Conservation (phyloP, 768 basidiomycete species). For the Lactifluus subvellereus region DNA sequence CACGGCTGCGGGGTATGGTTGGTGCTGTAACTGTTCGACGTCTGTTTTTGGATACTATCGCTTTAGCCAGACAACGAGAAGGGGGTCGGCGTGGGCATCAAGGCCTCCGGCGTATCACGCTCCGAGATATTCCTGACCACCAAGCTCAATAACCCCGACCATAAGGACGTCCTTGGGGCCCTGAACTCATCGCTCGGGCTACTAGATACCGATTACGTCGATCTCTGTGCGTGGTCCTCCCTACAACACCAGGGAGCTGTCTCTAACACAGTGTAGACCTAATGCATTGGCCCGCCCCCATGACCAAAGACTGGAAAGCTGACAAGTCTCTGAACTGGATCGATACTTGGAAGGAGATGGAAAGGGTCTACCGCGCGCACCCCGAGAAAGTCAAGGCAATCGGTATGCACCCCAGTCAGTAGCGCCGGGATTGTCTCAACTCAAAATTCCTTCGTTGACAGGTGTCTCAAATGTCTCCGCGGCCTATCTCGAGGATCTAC, state of each 20-base stretch:
- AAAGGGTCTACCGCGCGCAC: constrained; percentile 55
- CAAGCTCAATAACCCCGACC: constrained; percentile 61
- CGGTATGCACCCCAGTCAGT: constrained; percentile 35
- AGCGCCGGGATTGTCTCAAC: not conserved
- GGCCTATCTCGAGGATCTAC: constrained; percentile 54
- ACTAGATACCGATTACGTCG: constrained; percentile 71
- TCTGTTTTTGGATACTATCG: not conserved
- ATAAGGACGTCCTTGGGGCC: constrained; percentile 52
- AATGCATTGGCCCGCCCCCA: constrained; percentile 81
- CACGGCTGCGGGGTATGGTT: constrained; percentile 58
- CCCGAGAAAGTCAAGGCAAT: constrained; percentile 75
- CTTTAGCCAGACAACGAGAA: constrained; percentile 49
- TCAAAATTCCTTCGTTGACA: constrained; percentile 25
- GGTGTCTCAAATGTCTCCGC: constrained; percentile 70
- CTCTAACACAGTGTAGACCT: constrained; percentile 41
- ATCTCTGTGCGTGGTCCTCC: constrained; percentile 50
- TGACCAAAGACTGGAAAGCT: constrained; percentile 49
- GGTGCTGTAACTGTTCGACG: not conserved
- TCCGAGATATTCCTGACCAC: constrained; percentile 76
- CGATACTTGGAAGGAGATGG: constrained; percentile 78
- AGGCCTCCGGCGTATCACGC: constrained; percentile 65
- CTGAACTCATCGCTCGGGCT: constrained; percentile 61
- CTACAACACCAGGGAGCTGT: not conserved
- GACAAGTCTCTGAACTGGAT: constrained; percentile 57
- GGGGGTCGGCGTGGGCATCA: constrained; percentile 80